Evolutionary conservation across 2,329 filamentous ascomycete species (phyloP).

Genomic region (Podosphaera leucotricha): DNA sequence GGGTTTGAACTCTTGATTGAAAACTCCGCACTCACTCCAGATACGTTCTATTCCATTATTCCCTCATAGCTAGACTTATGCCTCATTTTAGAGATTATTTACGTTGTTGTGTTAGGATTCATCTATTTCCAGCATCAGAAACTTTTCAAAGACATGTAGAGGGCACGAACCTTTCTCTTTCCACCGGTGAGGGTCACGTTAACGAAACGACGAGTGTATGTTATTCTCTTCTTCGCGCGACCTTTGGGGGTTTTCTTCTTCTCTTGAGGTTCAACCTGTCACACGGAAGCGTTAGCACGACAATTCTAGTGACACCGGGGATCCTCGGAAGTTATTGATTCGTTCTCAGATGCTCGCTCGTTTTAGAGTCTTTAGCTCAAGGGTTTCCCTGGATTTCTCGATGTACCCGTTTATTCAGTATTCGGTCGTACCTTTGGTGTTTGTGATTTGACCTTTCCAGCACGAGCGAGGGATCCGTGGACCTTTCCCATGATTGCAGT

Average conservation of each 20-base stretch:
- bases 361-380: no score
- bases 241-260: conserved; percentile 96
- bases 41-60: no score
- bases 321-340: no score
- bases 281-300: not conserved
- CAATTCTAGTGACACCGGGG: not conserved
- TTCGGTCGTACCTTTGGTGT: conserved; percentile 76
- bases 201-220: conserved; percentile 93
- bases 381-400: no score
- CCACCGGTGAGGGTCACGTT: conserved; percentile 94
- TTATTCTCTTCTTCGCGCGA: conserved; percentile 88
- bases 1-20: no score
- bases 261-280: conserved; percentile 68
- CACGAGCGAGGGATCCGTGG: conserved; percentile 84
- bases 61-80: no score
- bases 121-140: conserved; percentile 26
- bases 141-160: not conserved
- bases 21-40: no score
- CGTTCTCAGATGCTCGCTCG: no score
- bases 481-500: conserved; percentile 64
- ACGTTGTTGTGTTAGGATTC: conserved; percentile 67
- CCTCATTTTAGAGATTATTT: conserved; percentile 16
- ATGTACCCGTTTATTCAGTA: no score
- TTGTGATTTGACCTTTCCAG: conserved; percentile 96
- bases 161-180: conserved; percentile 65